Evolutionary conservation across 2,329 filamentous ascomycete species (phyloP).

Genomic region (Rhynchosporium graminicola): DNA sequence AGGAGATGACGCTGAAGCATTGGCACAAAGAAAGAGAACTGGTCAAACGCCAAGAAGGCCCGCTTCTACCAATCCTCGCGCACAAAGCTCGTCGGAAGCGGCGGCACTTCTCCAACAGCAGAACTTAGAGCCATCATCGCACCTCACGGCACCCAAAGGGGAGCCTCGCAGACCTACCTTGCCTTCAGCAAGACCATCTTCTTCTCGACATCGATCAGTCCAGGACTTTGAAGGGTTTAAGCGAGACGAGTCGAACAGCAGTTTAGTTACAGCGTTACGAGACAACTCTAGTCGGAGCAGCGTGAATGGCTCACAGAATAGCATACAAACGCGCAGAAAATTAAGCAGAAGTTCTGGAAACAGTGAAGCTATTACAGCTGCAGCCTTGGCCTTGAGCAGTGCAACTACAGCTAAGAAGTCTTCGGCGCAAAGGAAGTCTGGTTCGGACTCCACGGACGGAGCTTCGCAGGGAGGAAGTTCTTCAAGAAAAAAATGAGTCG

Average conservation of each 20-base stretch:
- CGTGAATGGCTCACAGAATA: constrained; percentile 13
- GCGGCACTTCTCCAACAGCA: neutral
- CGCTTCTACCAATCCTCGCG: neutral
- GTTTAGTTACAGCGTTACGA: constrained; percentile 34
- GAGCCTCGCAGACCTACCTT: neutral
- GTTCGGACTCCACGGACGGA: neutral
- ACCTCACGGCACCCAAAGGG: neutral
- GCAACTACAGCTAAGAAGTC: constrained; percentile 9
- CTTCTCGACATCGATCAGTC: constrained; percentile 5
- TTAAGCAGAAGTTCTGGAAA: constrained; percentile 17
- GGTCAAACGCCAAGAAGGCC: constrained; percentile 3
- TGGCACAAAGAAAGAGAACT: constrained; percentile 15
- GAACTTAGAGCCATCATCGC: neutral
- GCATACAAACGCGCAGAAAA: constrained; percentile 15
- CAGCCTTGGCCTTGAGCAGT: constrained; percentile 20
- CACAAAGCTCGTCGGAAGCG: neutral
- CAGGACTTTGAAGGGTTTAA: constrained; percentile 16
- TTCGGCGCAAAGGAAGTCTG: neutral
- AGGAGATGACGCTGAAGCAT: constrained; percentile 32
- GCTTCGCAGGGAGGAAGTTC: neutral
- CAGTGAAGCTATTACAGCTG: constrained; percentile 29
- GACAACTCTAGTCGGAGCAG: constrained; percentile 32
- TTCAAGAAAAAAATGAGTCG: too few species aligned
- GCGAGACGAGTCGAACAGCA: constrained; percentile 33
- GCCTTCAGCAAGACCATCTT: neutral